Evolutionary conservation across 2,329 filamentous ascomycete genomes (phyloP), one percentile per base, ranked within the genome.

Genomic region (Penicillium sp.): DNA sequence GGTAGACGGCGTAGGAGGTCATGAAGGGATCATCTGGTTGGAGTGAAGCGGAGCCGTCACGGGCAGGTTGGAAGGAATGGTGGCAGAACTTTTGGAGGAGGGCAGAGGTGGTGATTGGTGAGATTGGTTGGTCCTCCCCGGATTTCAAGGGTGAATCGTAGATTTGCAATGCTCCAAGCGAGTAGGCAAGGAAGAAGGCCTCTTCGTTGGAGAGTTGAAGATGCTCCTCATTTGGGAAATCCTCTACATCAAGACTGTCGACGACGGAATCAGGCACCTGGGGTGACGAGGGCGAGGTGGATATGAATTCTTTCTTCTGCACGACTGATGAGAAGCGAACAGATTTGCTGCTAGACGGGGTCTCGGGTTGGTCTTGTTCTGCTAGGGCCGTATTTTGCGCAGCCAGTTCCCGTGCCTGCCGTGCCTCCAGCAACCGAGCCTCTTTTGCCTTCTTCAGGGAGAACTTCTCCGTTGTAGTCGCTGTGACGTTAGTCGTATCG

Each of bases 191-290:
- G 73, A 96, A 99, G 75, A 97, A 95, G 0, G 92, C 88, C 75
- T 99, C 94, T 73, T 97, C 92, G 0, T 89, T 84, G 3, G 89
- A 92, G 9, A 99, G 81, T 71, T 97, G 94, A n/a, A 97, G 86
- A 69, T 97, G 92, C 69, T 99, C 94, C 76, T 89, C 75, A 77
- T 86, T 78, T 56, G 79, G 60, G 17, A 77, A 48, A 0, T 69
- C 67, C 8, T 62, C 54, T 23, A 59, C 46, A n/a, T 67, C 62
- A 6, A 57, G 54, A n/a, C n/a, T 50, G 17, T 57, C 55, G 23
- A 62, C 31, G 29, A 46, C 47, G 8, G 57, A 48, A 29, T 66
- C 60, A 6, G 62, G 58, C 25, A 64, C 45, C 25, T 63, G 54
- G 33, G 53, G 15, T 9, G 48, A 25, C 37, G 59, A 58, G 15